A percentile compares a stretch with the other conserved stretches of the same genome.
phyloP scores from a whole-genome alignment of 305 asterid genomes.

The Plantago coronopus region DNA sequence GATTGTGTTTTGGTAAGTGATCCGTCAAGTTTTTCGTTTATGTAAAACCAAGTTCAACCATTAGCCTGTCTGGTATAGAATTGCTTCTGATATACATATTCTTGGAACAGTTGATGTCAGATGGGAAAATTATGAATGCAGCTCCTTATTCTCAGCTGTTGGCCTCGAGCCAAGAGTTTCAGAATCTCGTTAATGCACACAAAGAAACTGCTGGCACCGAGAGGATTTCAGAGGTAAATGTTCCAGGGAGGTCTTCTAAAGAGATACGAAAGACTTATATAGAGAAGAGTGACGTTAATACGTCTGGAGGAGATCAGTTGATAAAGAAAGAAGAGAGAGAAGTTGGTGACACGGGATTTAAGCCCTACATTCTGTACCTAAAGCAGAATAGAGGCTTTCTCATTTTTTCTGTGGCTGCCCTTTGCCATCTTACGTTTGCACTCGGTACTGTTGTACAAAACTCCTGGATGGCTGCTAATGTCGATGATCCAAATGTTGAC shows the following conservation, averaged over 20 bases:
- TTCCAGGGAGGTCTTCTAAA: constrained; percentile 32
- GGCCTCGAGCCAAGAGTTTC: constrained; percentile 65
- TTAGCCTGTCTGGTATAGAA: not conserved
- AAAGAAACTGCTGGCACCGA: constrained; percentile 83
- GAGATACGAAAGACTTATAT: constrained; percentile 47
- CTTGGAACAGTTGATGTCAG: constrained; percentile 66
- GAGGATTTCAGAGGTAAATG: constrained; percentile 47
- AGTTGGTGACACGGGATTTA: constrained; percentile 80
- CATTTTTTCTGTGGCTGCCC: constrained; percentile 45
- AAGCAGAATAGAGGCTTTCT: constrained; percentile 72
- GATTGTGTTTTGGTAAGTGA: constrained; percentile 77
- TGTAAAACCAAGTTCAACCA: not conserved
- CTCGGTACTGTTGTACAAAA: constrained; percentile 63
- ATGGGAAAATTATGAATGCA: constrained; percentile 69
- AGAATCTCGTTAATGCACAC: constrained; percentile 73
- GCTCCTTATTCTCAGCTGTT: constrained; percentile 68
- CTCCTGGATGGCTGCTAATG: constrained; percentile 96
- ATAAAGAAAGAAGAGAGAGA: constrained; percentile 88
- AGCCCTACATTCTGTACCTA: constrained; percentile 65
- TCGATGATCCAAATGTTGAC: constrained; percentile 54
- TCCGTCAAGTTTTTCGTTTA: constrained; percentile 27
- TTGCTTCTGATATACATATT: not conserved
- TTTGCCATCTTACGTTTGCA: constrained; percentile 55
- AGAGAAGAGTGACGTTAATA: constrained; percentile 32
- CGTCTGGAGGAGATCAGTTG: constrained; percentile 56